A percentile compares a stretch with the other conserved stretches of the same genome.
These are phyloP conservation scores for Boletellus emodensis DNA, from an alignment of 768 basidiomycete species.

Conservation along the genomic window DNA sequence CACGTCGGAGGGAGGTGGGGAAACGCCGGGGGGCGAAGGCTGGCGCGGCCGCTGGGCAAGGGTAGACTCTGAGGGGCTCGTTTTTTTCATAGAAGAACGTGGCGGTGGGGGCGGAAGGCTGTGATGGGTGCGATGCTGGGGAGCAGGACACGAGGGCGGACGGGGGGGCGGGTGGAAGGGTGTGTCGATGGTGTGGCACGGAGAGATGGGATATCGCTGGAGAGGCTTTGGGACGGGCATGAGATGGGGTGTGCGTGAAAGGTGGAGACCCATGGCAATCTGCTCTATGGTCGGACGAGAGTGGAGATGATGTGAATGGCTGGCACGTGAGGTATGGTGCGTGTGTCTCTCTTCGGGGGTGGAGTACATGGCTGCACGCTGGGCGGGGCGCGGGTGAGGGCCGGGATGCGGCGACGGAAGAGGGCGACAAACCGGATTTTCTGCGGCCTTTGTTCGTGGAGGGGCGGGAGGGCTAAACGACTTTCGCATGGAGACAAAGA, in stretches of 20 bases:
- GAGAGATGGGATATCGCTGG: conserved; percentile 17
- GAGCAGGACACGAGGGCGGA: conserved; percentile 21
- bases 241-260: conserved; percentile 72
- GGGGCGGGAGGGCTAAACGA: conserved; percentile 22
- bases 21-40: conserved; percentile 8
- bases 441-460: conserved; percentile 19
- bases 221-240: conserved; percentile 33
- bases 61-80: conserved; percentile 26
- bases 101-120: conserved; percentile 52
- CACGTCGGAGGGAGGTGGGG: conserved; percentile 34
- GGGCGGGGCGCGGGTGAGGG: conserved; percentile 8
- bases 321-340: conserved; percentile 30
- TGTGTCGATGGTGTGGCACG: conserved; percentile 20
- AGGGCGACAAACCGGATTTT: conserved; percentile 15
- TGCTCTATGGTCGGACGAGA: conserved; percentile 66
- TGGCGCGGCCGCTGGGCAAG: conserved; percentile 19
- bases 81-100: conserved; percentile 65
- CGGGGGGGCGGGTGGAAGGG: conserved; percentile 27
- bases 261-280: conserved; percentile 77
- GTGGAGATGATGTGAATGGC: conserved; percentile 37
- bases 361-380: conserved; percentile 39
- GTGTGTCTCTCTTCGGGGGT: conserved; percentile 38
- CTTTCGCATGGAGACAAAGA: conserved; percentile 30
- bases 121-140: conserved; percentile 19
- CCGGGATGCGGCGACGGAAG: not conserved